Percentiles rank a stretch among this genome's conserved stretches.
These are phyloP conservation scores for Gossypioides kirkii DNA, from an alignment of 345 rosid species.

Conservation along the genomic window DNA sequence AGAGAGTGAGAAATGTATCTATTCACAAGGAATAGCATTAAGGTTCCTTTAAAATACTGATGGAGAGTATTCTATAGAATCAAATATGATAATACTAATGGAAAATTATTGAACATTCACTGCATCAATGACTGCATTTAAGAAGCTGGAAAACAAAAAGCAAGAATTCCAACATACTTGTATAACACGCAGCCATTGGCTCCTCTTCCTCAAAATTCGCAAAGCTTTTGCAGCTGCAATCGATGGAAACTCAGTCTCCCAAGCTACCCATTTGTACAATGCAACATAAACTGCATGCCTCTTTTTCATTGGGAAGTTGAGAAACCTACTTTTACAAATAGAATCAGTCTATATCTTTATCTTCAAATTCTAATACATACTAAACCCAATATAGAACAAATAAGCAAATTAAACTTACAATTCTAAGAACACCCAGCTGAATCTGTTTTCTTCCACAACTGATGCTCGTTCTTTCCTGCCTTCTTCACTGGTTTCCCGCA, in stretches of 20 bases:
- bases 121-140: background rate
- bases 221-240: conserved; percentile 75
- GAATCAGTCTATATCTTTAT: background rate
- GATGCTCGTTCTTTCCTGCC: conserved; percentile 57
- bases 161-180: conserved; percentile 45
- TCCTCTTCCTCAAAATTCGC: conserved; percentile 52
- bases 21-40: no score
- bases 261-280: conserved; percentile 75
- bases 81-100: background rate
- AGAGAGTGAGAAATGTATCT: no score
- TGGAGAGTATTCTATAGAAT: background rate
- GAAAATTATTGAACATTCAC: background rate
- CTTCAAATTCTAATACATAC: background rate
- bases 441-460: conserved; percentile 75
- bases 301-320: conserved; percentile 75
- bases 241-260: conserved; percentile 85
- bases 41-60: no score
- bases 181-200: conserved; percentile 74
- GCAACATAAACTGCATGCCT: conserved; percentile 76
- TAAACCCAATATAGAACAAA: conserved; percentile 1
- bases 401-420: conserved; percentile 33
- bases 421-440: conserved; percentile 68
- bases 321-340: conserved; percentile 41
- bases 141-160: background rate
- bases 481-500: conserved; percentile 40